Evolutionary conservation across 176 grass and related monocot species (phyloP).

Genomic region (Melocanna baccifera): DNA sequence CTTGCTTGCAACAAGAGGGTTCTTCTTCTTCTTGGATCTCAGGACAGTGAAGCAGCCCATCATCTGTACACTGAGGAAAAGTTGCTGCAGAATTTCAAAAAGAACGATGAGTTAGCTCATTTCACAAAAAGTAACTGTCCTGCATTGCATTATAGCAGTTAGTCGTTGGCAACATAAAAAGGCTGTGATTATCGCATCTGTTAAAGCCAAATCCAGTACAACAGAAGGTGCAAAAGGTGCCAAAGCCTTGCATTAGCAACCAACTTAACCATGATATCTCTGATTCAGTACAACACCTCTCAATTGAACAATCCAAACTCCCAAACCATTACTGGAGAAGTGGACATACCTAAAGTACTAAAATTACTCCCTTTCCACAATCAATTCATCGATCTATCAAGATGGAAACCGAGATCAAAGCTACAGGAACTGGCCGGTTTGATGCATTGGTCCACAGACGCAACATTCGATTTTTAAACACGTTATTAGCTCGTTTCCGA

Average conservation of each 20-base stretch:
- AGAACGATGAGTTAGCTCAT: conserved; percentile 1
- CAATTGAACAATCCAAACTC: not conserved
- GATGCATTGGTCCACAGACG: conserved; percentile 8
- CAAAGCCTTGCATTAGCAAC: not conserved
- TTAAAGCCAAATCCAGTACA: conserved; percentile 27
- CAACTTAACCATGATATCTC: not conserved
- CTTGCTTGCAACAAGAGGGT: conserved; percentile 30
- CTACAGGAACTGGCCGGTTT: not conserved
- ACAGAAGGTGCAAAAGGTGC: not conserved
- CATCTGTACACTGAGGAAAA: conserved; percentile 22
- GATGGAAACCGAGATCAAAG: not conserved
- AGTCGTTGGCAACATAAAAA: conserved; percentile 19
- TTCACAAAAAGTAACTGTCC: conserved; percentile 10
- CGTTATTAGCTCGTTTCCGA: not conserved
- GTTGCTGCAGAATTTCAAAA: conserved; percentile 8
- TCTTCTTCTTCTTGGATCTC: conserved; percentile 82
- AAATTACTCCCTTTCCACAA: not conserved
- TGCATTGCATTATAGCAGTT: not conserved
- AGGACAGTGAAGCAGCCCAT: conserved; percentile 95
- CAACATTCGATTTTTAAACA: not conserved
- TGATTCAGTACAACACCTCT: conserved; percentile 8
- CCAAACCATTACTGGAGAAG: not conserved
- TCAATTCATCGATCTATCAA: not conserved
- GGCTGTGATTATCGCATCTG: not conserved
- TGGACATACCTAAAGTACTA: not conserved